A percentile compares a stretch with the other conserved stretches of the same genome.
These are phyloP conservation scores for Auriscalpium vulgare DNA, from an alignment of 768 basidiomycete genomes.

Conservation along the genomic window DNA sequence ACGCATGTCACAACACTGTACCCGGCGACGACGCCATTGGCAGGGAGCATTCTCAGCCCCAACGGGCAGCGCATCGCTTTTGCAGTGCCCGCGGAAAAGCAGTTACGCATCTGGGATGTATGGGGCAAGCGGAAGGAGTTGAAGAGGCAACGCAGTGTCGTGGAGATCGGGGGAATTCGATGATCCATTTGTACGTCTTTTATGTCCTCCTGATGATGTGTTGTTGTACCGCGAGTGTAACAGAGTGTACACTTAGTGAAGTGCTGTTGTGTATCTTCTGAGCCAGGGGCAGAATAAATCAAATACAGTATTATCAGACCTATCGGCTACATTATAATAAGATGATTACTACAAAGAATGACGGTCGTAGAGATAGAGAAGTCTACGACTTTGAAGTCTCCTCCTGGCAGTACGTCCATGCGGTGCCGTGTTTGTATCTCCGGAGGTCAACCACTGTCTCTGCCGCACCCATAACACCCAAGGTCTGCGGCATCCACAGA, in stretches of 20 bases:
- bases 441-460: slow-evolving; percentile 3
- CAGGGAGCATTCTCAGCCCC: slow-evolving; percentile 47
- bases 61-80: slow-evolving; percentile 47
- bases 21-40: not conserved
- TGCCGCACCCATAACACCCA: slow-evolving; percentile 3
- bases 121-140: slow-evolving; percentile 36
- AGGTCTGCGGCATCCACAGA: slow-evolving; percentile 3
- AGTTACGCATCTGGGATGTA: slow-evolving; percentile 56
- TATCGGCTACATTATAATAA: no score
- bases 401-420: slow-evolving; percentile 5
- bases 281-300: no score
- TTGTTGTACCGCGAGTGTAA: no score
- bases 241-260: no score
- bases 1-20: not conserved
- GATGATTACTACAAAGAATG: no score
- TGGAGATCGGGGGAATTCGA: slow-evolving; percentile 2
- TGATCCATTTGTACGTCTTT: not conserved
- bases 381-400: not conserved
- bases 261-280: no score
- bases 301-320: no score
- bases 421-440: not conserved
- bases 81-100: slow-evolving; percentile 55
- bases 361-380: not conserved
- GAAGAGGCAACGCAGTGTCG: slow-evolving; percentile 1
- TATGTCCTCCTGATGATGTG: no score